Percentiles rank a stretch among this genome's conserved stretches.
phyloP scores from a whole-genome alignment of 306 rosid genomes.

The Betula pendula region DNA sequence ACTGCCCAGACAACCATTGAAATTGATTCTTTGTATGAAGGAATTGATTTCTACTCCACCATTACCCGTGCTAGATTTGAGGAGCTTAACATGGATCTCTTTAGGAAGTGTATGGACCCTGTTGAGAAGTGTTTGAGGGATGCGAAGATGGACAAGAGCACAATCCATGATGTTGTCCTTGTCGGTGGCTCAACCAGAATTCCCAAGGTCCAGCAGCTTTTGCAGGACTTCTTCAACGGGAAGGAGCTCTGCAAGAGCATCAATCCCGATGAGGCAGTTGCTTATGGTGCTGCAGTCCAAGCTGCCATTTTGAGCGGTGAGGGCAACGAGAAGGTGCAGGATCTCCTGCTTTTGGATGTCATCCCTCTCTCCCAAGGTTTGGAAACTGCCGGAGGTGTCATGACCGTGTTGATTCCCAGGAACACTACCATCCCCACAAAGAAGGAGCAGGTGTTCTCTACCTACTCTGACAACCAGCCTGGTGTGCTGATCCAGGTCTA shows the following conservation, averaged over 20 bases:
- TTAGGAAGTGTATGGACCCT: conserved; percentile 69
- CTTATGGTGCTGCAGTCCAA: conserved; percentile 74
- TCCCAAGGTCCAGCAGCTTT: conserved; percentile 68
- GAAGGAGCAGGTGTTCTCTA: conserved; percentile 79
- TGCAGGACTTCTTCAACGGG: conserved; percentile 62
- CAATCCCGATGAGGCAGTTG: conserved; percentile 75
- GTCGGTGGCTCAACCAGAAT: conserved; percentile 78
- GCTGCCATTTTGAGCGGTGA: conserved; percentile 70
- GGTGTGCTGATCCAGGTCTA: conserved; percentile 79
- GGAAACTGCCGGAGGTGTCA: conserved; percentile 81
- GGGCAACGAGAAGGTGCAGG: conserved; percentile 82
- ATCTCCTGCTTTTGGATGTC: conserved; percentile 66
- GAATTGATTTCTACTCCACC: conserved; percentile 66
- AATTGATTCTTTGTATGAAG: conserved; percentile 71
- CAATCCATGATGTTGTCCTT: conserved; percentile 61
- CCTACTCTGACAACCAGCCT: conserved; percentile 77
- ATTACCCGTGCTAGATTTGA: conserved; percentile 73
- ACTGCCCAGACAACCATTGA: conserved; percentile 73
- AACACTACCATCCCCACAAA: conserved; percentile 77
- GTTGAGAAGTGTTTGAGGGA: conserved; percentile 74
- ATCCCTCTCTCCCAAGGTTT: conserved; percentile 65
- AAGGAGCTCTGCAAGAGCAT: conserved; percentile 78
- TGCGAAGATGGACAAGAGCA: conserved; percentile 67
- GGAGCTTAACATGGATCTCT: conserved; percentile 70
- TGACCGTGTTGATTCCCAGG: conserved; percentile 72